Conservation (phyloP, 2,329 filamentous ascomycete genomes). For the Ceratocystis papillata region DNA sequence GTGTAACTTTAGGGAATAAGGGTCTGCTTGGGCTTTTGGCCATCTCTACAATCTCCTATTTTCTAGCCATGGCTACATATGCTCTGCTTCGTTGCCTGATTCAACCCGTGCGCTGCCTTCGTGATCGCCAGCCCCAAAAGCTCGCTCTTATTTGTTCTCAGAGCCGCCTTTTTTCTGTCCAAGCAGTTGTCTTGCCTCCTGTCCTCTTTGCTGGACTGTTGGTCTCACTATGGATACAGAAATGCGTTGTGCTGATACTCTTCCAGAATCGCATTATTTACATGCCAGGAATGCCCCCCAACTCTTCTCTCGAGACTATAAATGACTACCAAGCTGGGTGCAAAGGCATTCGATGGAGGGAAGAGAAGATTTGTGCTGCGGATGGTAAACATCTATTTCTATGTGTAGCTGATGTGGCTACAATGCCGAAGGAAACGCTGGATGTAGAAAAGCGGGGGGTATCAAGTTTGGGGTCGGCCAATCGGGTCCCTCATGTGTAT, state of each 20-base stretch:
- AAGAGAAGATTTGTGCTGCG: slow-evolving; percentile 47
- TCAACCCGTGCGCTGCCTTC: too few relatives aligned
- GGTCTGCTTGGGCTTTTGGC: too few relatives aligned
- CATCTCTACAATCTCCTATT: background rate
- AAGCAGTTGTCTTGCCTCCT: slow-evolving; percentile 49
- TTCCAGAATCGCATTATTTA: slow-evolving; percentile 78
- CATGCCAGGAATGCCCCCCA: slow-evolving; percentile 64
- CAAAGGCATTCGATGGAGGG: slow-evolving; percentile 54
- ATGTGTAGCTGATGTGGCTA: slow-evolving; percentile 40
- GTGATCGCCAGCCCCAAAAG: background rate
- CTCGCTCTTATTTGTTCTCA: background rate
- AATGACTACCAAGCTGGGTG: slow-evolving; percentile 51
- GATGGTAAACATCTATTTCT: slow-evolving; percentile 58
- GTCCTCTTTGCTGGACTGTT: slow-evolving; percentile 55
- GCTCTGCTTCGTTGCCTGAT: background rate
- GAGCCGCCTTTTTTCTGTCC: background rate
- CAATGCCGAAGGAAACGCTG: background rate
- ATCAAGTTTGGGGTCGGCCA: slow-evolving; percentile 21
- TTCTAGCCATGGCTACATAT: too few relatives aligned
- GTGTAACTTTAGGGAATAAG: too few relatives aligned
- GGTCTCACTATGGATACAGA: slow-evolving; percentile 52
- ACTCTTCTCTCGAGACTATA: slow-evolving; percentile 56
- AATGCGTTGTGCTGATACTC: slow-evolving; percentile 61
- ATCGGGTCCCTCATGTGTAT: slow-evolving; percentile 33
- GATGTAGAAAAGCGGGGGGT: slow-evolving; percentile 14